phyloP scores from a whole-genome alignment of 2,329 filamentous ascomycete species.

The Chaetomium sp. region DNA sequence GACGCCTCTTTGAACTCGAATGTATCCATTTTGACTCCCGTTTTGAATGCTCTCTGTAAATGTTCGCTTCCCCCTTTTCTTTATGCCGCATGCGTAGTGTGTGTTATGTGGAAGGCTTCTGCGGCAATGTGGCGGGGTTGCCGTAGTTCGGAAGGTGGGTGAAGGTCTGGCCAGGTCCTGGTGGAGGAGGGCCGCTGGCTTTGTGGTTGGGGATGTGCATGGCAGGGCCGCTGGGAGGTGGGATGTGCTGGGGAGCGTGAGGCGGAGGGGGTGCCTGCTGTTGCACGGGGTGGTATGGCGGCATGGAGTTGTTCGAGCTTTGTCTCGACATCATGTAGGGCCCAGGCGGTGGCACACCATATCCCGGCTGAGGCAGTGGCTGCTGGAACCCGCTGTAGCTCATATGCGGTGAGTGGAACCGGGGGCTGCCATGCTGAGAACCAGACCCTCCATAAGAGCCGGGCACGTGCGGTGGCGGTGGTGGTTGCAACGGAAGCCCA shows the following conservation, averaged over 20 bases:
- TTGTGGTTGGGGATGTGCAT: constrained; percentile 40
- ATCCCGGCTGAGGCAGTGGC: constrained; percentile 36
- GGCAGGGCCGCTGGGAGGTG: constrained; percentile 22
- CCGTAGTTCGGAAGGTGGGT: constrained; percentile 52
- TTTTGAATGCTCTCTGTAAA: constrained; percentile 14
- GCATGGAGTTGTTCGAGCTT: constrained; percentile 48
- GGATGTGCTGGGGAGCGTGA: constrained; percentile 34
- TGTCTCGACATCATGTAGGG: constrained; percentile 50
- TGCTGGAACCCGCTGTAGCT: constrained; percentile 45
- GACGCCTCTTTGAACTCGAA: constrained; percentile 11
- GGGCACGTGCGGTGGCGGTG: constrained; percentile 33
- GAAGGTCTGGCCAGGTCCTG: constrained; percentile 36
- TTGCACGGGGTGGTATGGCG: constrained; percentile 41
- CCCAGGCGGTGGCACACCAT: constrained; percentile 28
- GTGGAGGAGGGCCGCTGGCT: constrained; percentile 37
- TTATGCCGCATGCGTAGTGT: too few relatives aligned
- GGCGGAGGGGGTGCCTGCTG: constrained; percentile 9
- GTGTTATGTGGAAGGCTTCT: constrained; percentile 45
- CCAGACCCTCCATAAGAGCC: constrained; percentile 43
- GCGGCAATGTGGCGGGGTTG: constrained; percentile 53
- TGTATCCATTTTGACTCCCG: constrained; percentile 18
- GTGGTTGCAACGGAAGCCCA: constrained; percentile 40
- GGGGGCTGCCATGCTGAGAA: constrained; percentile 48
- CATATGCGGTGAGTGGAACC: constrained; percentile 46
- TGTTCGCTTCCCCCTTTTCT: constrained; percentile 8